These are phyloP conservation scores for Rhodotorula babjevae DNA, from an alignment of 768 basidiomycete genomes.

Conservation along the genomic window DNA sequence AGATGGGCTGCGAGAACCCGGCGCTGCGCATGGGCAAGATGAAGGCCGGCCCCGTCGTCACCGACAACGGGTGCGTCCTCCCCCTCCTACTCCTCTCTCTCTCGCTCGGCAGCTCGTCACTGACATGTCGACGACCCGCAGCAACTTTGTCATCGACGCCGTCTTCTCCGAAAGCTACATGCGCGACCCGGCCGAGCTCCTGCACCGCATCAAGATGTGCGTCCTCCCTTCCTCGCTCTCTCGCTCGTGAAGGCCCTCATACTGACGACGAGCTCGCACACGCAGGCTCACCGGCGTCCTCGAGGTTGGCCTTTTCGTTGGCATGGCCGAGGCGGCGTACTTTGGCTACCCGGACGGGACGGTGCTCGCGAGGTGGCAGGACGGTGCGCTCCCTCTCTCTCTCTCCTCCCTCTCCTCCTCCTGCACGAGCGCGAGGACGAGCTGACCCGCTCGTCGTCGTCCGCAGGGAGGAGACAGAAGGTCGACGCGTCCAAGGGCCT, in stretches of 20 bases:
- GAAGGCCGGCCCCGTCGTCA: constrained; percentile 84
- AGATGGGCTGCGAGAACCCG: constrained; percentile 52
- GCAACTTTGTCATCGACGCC: constrained; percentile 93
- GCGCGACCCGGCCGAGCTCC: constrained; percentile 55
- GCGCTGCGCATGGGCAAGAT: constrained; percentile 87
- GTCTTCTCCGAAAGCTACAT: constrained; percentile 71
- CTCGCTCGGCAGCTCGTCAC: too few species aligned
- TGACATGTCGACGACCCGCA: background rate
- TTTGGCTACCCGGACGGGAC: constrained; percentile 53
- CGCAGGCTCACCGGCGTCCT: constrained; percentile 87
- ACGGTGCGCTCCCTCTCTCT: constrained; percentile 8
- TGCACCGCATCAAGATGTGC: constrained; percentile 65
- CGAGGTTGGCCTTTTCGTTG: constrained; percentile 96
- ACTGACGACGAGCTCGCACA: background rate
- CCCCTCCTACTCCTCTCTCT: background rate
- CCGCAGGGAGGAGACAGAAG: background rate
- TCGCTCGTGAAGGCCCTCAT: too few species aligned
- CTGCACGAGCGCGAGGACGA: too few species aligned
- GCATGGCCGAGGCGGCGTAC: constrained; percentile 90
- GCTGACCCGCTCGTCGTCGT: background rate
- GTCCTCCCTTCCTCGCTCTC: background rate
- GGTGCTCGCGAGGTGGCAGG: constrained; percentile 28
- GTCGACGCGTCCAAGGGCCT: constrained; percentile 4
- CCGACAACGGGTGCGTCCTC: constrained; percentile 67
- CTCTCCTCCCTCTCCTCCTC: too few species aligned